Evolutionary conservation across 73 alveolate species (phyloP).

Genomic region (Blepharisma stoltei): DNA sequence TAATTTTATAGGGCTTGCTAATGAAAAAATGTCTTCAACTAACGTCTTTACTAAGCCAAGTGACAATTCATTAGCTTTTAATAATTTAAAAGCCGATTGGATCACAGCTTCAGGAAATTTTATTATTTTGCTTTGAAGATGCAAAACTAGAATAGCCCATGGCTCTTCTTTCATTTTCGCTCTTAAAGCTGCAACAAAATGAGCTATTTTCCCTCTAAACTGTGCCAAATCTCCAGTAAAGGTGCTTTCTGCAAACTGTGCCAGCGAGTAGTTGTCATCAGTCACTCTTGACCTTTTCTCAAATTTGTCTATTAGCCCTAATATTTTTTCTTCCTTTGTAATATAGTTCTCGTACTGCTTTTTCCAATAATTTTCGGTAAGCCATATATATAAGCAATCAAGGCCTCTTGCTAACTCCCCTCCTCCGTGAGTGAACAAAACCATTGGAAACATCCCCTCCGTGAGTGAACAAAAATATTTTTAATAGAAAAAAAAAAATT

Average conservation of each 20-base stretch:
- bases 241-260: not conserved
- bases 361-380: not conserved
- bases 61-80: not conserved
- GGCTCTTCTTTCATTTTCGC: conserved; percentile 17
- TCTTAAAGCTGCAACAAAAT: not conserved
- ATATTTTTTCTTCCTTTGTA: not conserved
- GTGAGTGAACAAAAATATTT: too few species aligned
- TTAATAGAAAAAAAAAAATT: too few species aligned
- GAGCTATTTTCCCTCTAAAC: not conserved
- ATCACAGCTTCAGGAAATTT: not conserved
- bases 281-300: conserved; percentile 15
- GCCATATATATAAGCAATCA: not conserved
- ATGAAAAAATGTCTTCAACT: not conserved
- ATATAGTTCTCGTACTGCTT: not conserved
- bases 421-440: too few species aligned
- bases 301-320: not conserved
- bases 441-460: too few species aligned
- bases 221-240: not conserved
- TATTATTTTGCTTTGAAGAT: not conserved
- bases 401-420: not conserved
- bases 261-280: not conserved
- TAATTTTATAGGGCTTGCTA: not conserved
- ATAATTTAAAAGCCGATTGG: not conserved
- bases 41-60: not conserved
- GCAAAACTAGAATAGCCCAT: conserved; percentile 7